Conservation (phyloP, 1,284 basidiomycete species). For the Sanguinoderma infundibulare region DNA sequence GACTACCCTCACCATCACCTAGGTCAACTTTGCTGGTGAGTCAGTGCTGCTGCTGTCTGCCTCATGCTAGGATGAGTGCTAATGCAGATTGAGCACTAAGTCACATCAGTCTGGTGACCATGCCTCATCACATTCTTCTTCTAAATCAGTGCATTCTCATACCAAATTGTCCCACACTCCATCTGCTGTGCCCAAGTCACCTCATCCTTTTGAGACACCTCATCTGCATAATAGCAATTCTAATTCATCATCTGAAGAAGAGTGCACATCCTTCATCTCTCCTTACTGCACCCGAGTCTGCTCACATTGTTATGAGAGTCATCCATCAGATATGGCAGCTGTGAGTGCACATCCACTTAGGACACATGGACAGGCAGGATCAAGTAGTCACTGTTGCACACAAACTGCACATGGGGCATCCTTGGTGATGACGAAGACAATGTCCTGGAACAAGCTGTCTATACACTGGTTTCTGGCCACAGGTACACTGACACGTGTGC, state of each 20-base stretch:
- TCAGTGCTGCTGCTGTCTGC: too few relatives aligned
- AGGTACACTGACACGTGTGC: conserved; percentile 81
- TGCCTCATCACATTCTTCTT: conserved; percentile 14
- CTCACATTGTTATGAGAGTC: conserved; percentile 16
- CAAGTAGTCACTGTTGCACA: conserved; percentile 75
- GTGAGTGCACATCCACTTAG: conserved; percentile 66
- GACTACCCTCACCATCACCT: too few relatives aligned
- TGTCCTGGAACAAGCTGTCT: conserved; percentile 72
- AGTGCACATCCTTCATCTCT: conserved; percentile 5
- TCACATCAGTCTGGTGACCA: conserved; percentile 13
- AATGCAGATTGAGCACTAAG: conserved; percentile 8
- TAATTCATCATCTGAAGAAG: conserved; percentile 27
- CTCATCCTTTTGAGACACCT: conserved; percentile 11
- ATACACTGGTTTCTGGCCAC: conserved; percentile 79
- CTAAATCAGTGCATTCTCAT: conserved; percentile 18
- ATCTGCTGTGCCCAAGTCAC: conserved; percentile 12
- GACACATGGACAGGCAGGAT: conserved; percentile 70
- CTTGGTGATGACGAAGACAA: conserved; percentile 84
- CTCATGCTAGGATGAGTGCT: too few relatives aligned
- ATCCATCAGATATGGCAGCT: conserved; percentile 18
- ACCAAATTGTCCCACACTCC: conserved; percentile 11
- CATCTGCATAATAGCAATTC: conserved; percentile 24
- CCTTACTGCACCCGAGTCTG: not conserved
- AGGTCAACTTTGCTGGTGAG: too few relatives aligned
- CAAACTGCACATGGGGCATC: conserved; percentile 71